A percentile compares a stretch with the other conserved stretches of the same genome.
Evolutionary conservation across 2,329 filamentous ascomycete species (phyloP).

Genomic region (Colletotrichum navitas): DNA sequence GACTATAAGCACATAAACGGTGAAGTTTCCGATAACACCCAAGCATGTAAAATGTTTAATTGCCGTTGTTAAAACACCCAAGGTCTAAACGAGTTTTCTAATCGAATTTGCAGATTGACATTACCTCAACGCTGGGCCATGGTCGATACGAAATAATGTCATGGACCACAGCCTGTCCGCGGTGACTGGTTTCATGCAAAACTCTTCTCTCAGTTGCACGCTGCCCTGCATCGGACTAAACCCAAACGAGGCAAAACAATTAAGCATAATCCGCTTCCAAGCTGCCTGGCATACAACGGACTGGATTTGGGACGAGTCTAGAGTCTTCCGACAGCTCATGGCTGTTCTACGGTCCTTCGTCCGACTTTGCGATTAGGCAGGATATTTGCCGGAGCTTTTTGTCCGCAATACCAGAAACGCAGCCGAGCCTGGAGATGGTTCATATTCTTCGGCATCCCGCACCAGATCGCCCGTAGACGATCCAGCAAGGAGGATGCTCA

Average conservation of each 20-base stretch:
- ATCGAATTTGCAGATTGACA: neutral
- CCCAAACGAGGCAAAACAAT: no score
- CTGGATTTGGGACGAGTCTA: conserved; percentile 46
- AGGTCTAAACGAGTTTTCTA: neutral
- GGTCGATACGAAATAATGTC: neutral
- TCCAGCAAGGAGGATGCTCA: no score
- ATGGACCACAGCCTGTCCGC: conserved; percentile 55
- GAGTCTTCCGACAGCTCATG: conserved; percentile 50
- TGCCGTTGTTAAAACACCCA: no score
- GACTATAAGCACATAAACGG: neutral
- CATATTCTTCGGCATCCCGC: no score
- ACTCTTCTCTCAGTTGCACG: conserved; percentile 42
- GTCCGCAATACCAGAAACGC: conserved; percentile 53
- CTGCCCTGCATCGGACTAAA: conserved; percentile 46
- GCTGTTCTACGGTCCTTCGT: no score
- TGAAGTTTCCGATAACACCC: neutral
- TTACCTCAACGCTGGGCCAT: neutral
- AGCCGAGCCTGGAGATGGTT: conserved; percentile 46
- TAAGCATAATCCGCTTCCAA: no score
- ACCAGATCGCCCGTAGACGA: no score
- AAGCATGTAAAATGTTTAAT: neutral
- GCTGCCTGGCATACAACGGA: conserved; percentile 50
- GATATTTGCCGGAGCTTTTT: no score
- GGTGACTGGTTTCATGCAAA: conserved; percentile 54
- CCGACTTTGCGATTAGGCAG: no score